Percentiles rank a stretch among this genome's conserved stretches.
Conservation (phyloP, 805 yeast genomes). For the Teunomyces pallodes region DNA sequence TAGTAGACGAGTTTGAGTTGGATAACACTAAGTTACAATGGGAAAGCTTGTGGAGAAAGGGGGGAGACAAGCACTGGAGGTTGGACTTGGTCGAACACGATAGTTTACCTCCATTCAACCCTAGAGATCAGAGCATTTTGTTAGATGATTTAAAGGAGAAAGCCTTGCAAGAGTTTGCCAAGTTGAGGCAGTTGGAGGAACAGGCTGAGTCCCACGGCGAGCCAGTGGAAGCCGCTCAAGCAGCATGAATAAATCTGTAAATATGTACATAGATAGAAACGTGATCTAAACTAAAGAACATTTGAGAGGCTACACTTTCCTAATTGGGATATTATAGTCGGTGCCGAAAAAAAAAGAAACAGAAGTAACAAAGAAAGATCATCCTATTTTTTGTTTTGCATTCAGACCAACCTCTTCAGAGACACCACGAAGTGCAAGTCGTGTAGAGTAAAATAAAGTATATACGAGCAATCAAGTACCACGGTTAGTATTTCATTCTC, state of each 20-base stretch:
- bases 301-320: not conserved
- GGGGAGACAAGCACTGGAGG: slow-evolving; percentile 75
- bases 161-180: slow-evolving; percentile 35
- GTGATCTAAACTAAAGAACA: not conserved
- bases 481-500: too few relatives aligned
- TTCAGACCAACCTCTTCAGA: too few relatives aligned
- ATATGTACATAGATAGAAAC: slow-evolving; percentile 5
- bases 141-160: slow-evolving; percentile 55
- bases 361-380: not conserved
- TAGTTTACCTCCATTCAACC: slow-evolving; percentile 53
- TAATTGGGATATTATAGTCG: not conserved
- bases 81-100: slow-evolving; percentile 56
- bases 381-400: not conserved
- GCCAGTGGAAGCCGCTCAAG: not conserved
- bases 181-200: slow-evolving; percentile 14
- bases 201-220: not conserved
- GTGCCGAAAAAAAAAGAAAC: not conserved
- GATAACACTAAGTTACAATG: slow-evolving; percentile 58
- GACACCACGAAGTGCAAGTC: too few relatives aligned
- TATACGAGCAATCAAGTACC: too few relatives aligned
- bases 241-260: slow-evolving; percentile 8
- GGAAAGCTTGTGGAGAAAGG: slow-evolving; percentile 88
- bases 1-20: slow-evolving; percentile 60
- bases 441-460: too few relatives aligned
- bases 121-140: slow-evolving; percentile 66